Base-by-base conservation (phyloP, 2,329 filamentous ascomycete species). In the Claviceps monticola region DNA sequence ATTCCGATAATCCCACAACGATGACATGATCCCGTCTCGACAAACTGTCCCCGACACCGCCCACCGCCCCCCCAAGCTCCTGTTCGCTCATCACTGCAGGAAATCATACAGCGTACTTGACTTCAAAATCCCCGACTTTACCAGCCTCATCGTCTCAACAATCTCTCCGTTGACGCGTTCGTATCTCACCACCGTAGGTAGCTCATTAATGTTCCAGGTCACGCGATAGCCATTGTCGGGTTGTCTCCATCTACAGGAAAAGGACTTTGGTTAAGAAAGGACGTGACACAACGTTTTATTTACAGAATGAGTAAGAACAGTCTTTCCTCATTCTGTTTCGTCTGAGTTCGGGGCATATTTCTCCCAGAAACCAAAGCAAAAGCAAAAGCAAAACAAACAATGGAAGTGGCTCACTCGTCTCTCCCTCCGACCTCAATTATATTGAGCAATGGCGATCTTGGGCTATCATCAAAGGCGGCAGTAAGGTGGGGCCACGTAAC, bases 151-250 rank as follows among this genome's bases (percentile, higher is more conserved):
- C 43, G 48, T 49, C 53, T 52, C 53, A 8, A 50, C 41, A 26
- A 65, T 55, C 50, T 59, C 51, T 2, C 63, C 64, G 14, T 63
- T 56, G 2, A 67, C 56, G 14, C 56, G 54, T 53, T 66, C 57
- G 50, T 61, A 70, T 21, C 62, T 64, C 3, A 63, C 62, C 23
- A 70, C 44, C 2, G 67, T 63, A 3, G 68, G 68, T 17, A 68
- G 59, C 46, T 61, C 61, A 29, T 57, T 53, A 2, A 69, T 54
- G 26, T 59, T 60, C 67, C 68, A 70, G 17, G 60, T 59, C 7
- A 60, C 65, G 5, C 66, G 61, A 51, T 60, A 68, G 14, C 61
- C 51, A 50, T 70, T 70, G 5, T 56, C 54, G 2, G 55, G 57
- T 19, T 64, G 55, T 26, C 51, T 66, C 68, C 68, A 70, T 46